A percentile compares a stretch with the other conserved stretches of the same genome.
These are phyloP conservation scores for Dorcoceras hygrometricum DNA, from an alignment of 257 asterid species.

Conservation along the genomic window DNA sequence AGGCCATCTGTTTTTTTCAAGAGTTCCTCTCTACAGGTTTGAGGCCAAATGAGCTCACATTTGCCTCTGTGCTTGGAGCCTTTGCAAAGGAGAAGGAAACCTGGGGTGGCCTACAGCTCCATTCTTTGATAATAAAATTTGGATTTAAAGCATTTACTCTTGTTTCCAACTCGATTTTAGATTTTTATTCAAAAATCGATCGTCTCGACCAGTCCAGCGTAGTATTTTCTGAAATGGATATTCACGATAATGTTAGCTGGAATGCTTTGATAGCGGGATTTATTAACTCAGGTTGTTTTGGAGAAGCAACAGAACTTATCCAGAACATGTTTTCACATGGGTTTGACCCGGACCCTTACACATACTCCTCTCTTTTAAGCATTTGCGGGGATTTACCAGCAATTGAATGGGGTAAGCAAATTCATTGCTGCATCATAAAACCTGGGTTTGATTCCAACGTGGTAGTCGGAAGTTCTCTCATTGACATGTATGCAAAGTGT, in stretches of 20 bases:
- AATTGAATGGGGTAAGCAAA: constrained; percentile 74
- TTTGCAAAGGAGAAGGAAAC: constrained; percentile 42
- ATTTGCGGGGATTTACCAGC: constrained; percentile 75
- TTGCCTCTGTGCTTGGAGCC: constrained; percentile 69
- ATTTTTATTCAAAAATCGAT: constrained; percentile 52
- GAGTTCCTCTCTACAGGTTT: constrained; percentile 44
- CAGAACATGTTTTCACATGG: constrained; percentile 46
- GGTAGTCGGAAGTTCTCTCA: constrained; percentile 67
- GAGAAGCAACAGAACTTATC: constrained; percentile 39
- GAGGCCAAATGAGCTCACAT: constrained; percentile 62
- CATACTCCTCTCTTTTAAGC: constrained; percentile 65
- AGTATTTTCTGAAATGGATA: constrained; percentile 43
- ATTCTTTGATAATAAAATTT: constrained; percentile 44
- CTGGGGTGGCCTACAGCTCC: constrained; percentile 55
- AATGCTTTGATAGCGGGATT: constrained; percentile 63
- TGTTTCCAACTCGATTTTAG: constrained; percentile 54
- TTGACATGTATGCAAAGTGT: constrained; percentile 82
- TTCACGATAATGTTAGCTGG: constrained; percentile 63
- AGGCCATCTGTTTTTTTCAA: constrained; percentile 49
- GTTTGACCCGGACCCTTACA: constrained; percentile 49
- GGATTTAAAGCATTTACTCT: constrained; percentile 55
- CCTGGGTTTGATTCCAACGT: constrained; percentile 58
- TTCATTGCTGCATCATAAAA: constrained; percentile 56
- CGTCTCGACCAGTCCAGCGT: constrained; percentile 44
- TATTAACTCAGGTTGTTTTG: constrained; percentile 32